Percentiles rank a stretch among this genome's conserved stretches.
Evolutionary conservation across 257 asterid genomes (phyloP).

Genomic region (Thymus mandschuricus): DNA sequence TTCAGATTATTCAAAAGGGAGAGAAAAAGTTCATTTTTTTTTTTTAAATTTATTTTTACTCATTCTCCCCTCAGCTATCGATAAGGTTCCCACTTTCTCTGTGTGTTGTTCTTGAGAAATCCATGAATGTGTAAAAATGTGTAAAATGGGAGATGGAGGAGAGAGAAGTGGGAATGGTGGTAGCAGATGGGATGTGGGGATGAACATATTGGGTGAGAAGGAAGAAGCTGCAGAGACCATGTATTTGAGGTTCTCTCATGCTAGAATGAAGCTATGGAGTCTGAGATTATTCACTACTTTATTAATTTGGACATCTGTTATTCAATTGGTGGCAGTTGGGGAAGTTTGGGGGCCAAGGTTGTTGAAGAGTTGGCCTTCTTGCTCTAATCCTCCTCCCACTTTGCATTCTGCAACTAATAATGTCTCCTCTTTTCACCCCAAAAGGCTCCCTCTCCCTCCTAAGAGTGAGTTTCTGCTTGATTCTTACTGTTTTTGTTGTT

Average conservation of each 20-base stretch:
- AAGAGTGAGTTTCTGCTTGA: constrained; percentile 47
- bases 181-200: constrained; percentile 29
- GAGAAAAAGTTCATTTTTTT: not conserved
- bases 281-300: constrained; percentile 52
- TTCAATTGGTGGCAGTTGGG: constrained; percentile 57
- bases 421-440: constrained; percentile 25
- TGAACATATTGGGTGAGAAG: constrained; percentile 35
- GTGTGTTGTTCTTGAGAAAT: constrained; percentile 20
- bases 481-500: not conserved
- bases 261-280: constrained; percentile 57
- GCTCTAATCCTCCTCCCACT: constrained; percentile 34
- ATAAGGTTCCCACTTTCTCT: constrained; percentile 3
- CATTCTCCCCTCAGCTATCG: not conserved
- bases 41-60: not conserved
- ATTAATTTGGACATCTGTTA: constrained; percentile 57
- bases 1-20: constrained; percentile 12
- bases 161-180: constrained; percentile 13
- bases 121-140: constrained; percentile 28
- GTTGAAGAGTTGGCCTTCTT: constrained; percentile 61
- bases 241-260: constrained; percentile 39
- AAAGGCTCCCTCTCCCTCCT: constrained; percentile 40
- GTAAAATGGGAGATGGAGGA: constrained; percentile 32
- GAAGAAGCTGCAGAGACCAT: constrained; percentile 29
- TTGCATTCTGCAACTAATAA: constrained; percentile 20
- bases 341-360: constrained; percentile 63